Conservation (phyloP, 1,284 basidiomycete genomes). For the Termitomyces sp. region DNA sequence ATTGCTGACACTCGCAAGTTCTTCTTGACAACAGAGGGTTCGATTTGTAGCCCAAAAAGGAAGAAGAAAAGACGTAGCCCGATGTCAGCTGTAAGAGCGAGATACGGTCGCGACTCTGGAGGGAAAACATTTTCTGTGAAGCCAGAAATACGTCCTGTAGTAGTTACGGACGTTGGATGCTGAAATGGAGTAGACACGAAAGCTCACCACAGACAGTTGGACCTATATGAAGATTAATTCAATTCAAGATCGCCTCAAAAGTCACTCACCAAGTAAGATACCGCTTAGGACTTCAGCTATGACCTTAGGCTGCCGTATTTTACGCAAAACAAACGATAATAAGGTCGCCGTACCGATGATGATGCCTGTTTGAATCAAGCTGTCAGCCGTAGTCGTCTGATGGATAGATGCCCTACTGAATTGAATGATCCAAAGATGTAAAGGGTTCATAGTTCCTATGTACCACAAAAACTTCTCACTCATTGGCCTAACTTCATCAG, state of each 20-base stretch:
- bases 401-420: constrained; percentile 34
- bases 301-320: constrained; percentile 82
- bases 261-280: constrained; percentile 11
- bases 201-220: constrained; percentile 66
- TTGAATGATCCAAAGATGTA: constrained; percentile 89
- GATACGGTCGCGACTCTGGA: constrained; percentile 61
- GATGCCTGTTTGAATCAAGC: constrained; percentile 40
- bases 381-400: background rate
- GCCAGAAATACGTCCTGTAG: constrained; percentile 57
- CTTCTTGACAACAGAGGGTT: constrained; percentile 70
- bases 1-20: constrained; percentile 62
- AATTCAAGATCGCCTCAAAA: background rate
- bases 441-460: constrained; percentile 50
- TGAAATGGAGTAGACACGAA: background rate
- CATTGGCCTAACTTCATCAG: background rate
- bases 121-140: constrained; percentile 87
- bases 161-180: constrained; percentile 20
- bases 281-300: constrained; percentile 70
- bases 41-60: constrained; percentile 86
- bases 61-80: constrained; percentile 94
- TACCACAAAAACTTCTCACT: background rate
- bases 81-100: constrained; percentile 86
- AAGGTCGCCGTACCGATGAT: constrained; percentile 80
- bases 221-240: constrained; percentile 33
- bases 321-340: constrained; percentile 65